Evolutionary conservation across 495 filamentous ascomycete species (phyloP).

Genomic region (Penicillium pulvis): DNA sequence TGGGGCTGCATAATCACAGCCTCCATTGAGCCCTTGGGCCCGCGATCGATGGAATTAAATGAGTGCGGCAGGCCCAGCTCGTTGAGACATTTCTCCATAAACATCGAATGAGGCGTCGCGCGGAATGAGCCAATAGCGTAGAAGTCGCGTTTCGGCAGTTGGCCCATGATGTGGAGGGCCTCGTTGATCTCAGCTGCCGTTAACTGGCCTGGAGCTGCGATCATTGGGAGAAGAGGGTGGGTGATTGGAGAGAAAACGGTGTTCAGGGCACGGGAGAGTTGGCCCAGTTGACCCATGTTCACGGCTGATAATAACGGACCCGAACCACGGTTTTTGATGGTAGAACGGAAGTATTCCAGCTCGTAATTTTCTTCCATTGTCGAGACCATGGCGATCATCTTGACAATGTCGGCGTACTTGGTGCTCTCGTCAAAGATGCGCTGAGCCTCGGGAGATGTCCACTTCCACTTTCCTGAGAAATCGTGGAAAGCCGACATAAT

Average conservation of each 20-base stretch:
- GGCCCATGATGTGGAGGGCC: constrained; percentile 75
- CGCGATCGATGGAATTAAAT: constrained; percentile 73
- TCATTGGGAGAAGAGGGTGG: constrained; percentile 79
- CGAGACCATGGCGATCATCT: constrained; percentile 82
- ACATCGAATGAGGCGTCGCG: constrained; percentile 72
- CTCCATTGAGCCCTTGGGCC: constrained; percentile 63
- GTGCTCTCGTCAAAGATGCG: constrained; percentile 67
- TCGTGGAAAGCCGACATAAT: constrained; percentile 89
- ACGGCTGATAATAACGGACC: constrained; percentile 76
- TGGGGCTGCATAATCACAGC: constrained; percentile 65
- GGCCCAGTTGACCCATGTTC: constrained; percentile 83
- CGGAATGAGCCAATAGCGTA: constrained; percentile 77
- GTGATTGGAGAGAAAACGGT: constrained; percentile 85
- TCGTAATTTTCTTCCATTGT: constrained; percentile 83
- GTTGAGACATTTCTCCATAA: constrained; percentile 88
- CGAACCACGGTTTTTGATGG: constrained; percentile 63
- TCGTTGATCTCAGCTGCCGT: constrained; percentile 82
- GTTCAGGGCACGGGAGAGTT: constrained; percentile 78
- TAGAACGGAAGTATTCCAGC: constrained; percentile 83
- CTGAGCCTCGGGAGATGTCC: constrained; percentile 70
- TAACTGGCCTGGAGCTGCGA: constrained; percentile 81
- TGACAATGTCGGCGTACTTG: constrained; percentile 79
- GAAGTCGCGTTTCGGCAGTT: constrained; percentile 74
- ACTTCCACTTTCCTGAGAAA: constrained; percentile 80
- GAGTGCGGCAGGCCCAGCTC: constrained; percentile 82